These are phyloP conservation scores for Glomus cerebriforme DNA, from an alignment of 192 early-diverging fungal species.

Conservation along the genomic window DNA sequence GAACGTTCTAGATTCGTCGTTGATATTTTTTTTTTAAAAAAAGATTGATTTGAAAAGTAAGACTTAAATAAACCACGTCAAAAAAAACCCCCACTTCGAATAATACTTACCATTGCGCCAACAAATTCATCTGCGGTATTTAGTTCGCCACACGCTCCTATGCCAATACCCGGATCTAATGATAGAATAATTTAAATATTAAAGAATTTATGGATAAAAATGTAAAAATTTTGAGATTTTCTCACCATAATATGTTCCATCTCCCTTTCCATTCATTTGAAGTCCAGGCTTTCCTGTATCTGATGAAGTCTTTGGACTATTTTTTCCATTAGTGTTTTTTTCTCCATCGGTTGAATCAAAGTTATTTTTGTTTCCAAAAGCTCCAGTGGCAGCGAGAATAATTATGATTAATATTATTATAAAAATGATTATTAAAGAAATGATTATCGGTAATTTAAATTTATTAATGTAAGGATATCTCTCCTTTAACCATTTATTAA, in stretches of 20 bases:
- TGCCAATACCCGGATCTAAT: conserved; percentile 3
- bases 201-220: neutral
- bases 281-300: neutral
- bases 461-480: neutral
- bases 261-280: neutral
- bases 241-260: conserved; percentile 13
- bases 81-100: too few relatives aligned
- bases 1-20: neutral
- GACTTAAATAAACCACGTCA: neutral
- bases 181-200: neutral
- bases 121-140: neutral
- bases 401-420: conserved; percentile 1
- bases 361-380: neutral
- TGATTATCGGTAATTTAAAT: neutral
- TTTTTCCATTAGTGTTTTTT: too few relatives aligned
- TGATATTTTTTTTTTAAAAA: neutral
- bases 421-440: neutral
- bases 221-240: neutral
- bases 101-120: conserved; percentile 20
- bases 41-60: neutral
- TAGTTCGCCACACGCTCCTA: conserved; percentile 1
- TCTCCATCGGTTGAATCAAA: too few relatives aligned
- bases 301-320: too few relatives aligned
- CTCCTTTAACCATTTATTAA: conserved; percentile 4
- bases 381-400: neutral